Evolutionary conservation across 225 moss, liverwort and hornwort genomes (phyloP), one percentile per base, ranked within the genome.

Genomic region (Physcomitrium patens): DNA sequence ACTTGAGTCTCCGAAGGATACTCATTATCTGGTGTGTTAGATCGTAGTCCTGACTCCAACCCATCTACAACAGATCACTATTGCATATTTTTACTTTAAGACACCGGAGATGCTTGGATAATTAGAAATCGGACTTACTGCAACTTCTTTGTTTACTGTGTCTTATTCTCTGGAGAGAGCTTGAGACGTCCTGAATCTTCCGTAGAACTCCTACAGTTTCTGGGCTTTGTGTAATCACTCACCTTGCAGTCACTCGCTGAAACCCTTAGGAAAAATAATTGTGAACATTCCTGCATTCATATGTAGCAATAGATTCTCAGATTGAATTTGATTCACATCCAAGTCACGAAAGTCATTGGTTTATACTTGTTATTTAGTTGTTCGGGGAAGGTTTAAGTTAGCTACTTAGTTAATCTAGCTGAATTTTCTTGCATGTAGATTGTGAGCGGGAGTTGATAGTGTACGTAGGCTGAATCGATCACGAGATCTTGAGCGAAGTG

Each of bases 121-220:
- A 63, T 45, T 43, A 9, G 60, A 15, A n/a, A 60, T 28, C 51
- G 14, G 53, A 74, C 65, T 64, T 74, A 60, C 78, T 78, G 78
- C 78, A 70, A 65, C 59, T 54, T 69, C 60, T 66, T 27, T 10
- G 16, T 43, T 13, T 8, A 37, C 9, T 6, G 18, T 4, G 17
- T 4, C 17, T 64, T 54, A 5, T 12, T 52, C 1, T 77, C 24
- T 0, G n/a, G 20, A 61, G 20, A 17, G 45, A 15, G 48, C 8
- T 43, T 63, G 11, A 59, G 12, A 10, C 55, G 42, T 24, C 5
- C 45, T 44, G 51, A n/a, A 17, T 45, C 0, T 48, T 73, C 7
- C 31, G n/a, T 13, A 7, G 7, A 23, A 15, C 0, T 37, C 41
- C 1, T 2, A 18, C 3, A 16, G n/a, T 18, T 73, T 24, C 8